Evolutionary conservation across 225 moss, liverwort and hornwort genomes (phyloP).

Genomic region (Marchantia paleacea): DNA sequence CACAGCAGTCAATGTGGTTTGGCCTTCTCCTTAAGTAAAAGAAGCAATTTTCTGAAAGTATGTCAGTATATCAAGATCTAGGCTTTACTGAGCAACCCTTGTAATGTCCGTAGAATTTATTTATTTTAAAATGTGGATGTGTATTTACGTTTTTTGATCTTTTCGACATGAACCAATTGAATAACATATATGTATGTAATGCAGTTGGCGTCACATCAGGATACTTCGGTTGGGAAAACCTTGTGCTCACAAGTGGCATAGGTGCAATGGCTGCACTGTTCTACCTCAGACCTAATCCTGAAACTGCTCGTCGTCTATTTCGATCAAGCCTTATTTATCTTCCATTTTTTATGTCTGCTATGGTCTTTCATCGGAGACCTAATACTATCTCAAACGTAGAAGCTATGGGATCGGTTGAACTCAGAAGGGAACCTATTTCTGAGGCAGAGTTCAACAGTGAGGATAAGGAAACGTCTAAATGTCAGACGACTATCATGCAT

Average conservation of each 20-base stretch:
- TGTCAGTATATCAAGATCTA: not conserved
- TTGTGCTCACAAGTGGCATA: constrained; percentile 61
- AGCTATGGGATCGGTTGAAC: constrained; percentile 4
- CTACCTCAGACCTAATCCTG: constrained; percentile 57
- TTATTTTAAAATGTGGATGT: not conserved
- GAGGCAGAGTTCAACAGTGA: constrained; percentile 30
- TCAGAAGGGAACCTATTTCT: constrained; percentile 4
- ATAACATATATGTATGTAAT: not conserved
- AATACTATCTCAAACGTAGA: constrained; percentile 40
- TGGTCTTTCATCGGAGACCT: constrained; percentile 84
- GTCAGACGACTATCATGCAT: constrained; percentile 33
- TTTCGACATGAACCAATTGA: not conserved
- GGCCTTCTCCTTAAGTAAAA: not conserved
- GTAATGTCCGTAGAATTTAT: not conserved
- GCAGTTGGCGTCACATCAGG: constrained; percentile 56
- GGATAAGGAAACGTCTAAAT: constrained; percentile 30
- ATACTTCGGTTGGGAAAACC: constrained; percentile 61
- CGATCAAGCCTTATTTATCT: constrained; percentile 79
- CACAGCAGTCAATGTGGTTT: no score
- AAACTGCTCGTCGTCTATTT: constrained; percentile 72
- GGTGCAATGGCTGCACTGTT: constrained; percentile 60
- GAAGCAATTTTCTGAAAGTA: not conserved
- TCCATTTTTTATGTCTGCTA: constrained; percentile 62
- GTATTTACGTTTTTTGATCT: not conserved
- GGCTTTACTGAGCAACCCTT: no score